Percentiles rank a stretch among this genome's conserved stretches.
Conservation (phyloP, 495 filamentous ascomycete species). For the Talaromyces stipitatus region DNA sequence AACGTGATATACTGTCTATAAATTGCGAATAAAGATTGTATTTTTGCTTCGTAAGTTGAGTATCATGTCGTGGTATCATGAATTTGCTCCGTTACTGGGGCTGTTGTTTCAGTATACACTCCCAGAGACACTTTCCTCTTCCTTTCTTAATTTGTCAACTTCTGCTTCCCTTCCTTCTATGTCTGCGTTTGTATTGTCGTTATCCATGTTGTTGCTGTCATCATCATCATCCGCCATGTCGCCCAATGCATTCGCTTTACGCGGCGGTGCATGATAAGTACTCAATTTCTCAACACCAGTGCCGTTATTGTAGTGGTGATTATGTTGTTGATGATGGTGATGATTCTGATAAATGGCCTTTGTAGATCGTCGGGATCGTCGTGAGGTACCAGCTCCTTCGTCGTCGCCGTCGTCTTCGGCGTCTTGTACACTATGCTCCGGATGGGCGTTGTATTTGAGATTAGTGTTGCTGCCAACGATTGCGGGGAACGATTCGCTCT, state of each 20-base stretch:
- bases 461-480: neutral
- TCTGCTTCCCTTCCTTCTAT: neutral
- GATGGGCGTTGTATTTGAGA: constrained; percentile 8
- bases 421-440: constrained; percentile 24
- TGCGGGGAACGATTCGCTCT: neutral
- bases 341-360: constrained; percentile 16
- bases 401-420: constrained; percentile 45
- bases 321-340: constrained; percentile 5
- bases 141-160: neutral
- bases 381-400: constrained; percentile 30
- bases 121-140: constrained; percentile 4
- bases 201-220: neutral
- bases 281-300: neutral
- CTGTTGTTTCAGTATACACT: neutral
- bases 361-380: constrained; percentile 15
- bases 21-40: neutral
- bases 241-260: constrained; percentile 8
- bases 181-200: neutral
- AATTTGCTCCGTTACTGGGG: neutral
- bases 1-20: neutral
- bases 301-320: constrained; percentile 9
- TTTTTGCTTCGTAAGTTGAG: neutral
- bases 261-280: neutral
- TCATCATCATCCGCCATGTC: neutral
- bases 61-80: neutral